Conservation (phyloP, 257 asterid genomes). For the Henckelia pumila region DNA sequence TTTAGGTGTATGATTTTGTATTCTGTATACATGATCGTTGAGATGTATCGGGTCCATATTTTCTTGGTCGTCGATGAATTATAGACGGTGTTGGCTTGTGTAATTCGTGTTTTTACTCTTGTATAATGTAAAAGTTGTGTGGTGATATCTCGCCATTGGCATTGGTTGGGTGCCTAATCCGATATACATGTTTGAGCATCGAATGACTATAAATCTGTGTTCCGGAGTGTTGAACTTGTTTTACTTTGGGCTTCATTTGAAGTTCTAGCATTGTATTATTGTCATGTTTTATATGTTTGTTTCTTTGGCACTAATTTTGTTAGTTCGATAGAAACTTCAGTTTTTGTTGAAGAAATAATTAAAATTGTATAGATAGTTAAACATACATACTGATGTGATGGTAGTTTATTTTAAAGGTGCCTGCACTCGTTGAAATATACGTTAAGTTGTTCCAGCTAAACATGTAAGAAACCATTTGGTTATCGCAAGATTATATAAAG, state of each 20-base stretch:
- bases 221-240: background rate
- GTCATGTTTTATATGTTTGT: too few species aligned
- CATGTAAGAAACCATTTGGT: too few species aligned
- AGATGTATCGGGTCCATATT: conserved; percentile 28
- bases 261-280: background rate
- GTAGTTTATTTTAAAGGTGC: too few species aligned
- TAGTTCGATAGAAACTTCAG: too few species aligned
- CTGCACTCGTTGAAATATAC: too few species aligned
- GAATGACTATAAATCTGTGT: background rate
- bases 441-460: too few species aligned
- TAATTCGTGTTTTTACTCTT: conserved; percentile 31
- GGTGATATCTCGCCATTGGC: conserved; percentile 29
- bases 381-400: too few species aligned
- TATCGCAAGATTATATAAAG: too few species aligned
- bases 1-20: conserved; percentile 44
- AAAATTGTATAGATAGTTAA: too few species aligned
- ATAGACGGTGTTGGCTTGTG: conserved; percentile 45
- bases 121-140: conserved; percentile 35
- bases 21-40: conserved; percentile 37
- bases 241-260: too few species aligned
- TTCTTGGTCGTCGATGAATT: conserved; percentile 41
- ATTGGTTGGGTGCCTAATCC: background rate
- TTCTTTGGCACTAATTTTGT: too few species aligned
- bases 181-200: conserved; percentile 4
- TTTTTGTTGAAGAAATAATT: too few species aligned